Base-by-base conservation (phyloP, 495 filamentous ascomycete species). In the Podospora australis region DNA sequence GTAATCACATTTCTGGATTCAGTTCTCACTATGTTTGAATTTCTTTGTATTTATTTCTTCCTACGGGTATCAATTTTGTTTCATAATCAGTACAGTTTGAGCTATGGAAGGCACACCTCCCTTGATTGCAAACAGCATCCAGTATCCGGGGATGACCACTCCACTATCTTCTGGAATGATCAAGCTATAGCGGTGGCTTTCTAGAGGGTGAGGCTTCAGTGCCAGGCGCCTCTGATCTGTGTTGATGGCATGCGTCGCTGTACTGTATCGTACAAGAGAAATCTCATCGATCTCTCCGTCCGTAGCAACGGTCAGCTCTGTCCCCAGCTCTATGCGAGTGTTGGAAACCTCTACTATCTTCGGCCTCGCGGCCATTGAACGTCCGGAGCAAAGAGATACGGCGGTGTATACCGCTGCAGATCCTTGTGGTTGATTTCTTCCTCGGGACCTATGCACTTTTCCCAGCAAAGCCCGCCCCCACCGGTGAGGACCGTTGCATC, bases 401-500 rank as follows among this genome's bases (percentile, higher is more conserved):
- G 5, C 4, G 30, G 30, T 34, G 8, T 34, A 14, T 13, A 83
- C 44, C 81, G 67, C 55, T 82, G 74, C 2, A 59, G 70, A 49
- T 83, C 78, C 41, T 69, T 72, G 56, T 82, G 80, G 49, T 82
- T 82, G 29, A 66, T 67, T 13, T 25, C 30, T 14, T 23, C 28
- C 6, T 47, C 44, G 6, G 13, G 19, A 7, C 40, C 40, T 2
- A 62, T 52, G 57, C 78, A 81, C 48, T 58, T 63, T 20, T 50
- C 48, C 8, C 68, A 72, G 48, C 79, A 81, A 8, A 82, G 72
- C 3, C 79, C 78, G 13, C 80, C 75, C 6, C 80, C 80, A 24
- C 69, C 77, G 19, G 63, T 70, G 23, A 81, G 49, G 9, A 82
- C 73, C 0, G 69, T 77, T 7, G 61, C 80, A 44, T 83, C 78